Evolutionary conservation across 176 grass and related monocot genomes (phyloP), one percentile per base, ranked within the genome.

Genomic region (Poa annua): DNA sequence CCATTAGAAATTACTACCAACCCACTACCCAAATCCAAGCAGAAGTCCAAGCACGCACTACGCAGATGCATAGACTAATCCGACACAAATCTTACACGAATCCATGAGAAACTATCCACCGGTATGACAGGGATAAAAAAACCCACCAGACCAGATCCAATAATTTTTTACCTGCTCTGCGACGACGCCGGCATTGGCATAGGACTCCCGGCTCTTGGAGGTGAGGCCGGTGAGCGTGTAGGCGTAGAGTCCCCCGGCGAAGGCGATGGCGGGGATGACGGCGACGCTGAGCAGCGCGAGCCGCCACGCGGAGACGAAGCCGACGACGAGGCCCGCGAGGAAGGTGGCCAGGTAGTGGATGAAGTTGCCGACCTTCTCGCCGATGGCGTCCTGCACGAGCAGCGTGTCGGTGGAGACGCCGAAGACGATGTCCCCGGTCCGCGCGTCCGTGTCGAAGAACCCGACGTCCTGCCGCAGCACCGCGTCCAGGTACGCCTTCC

Each of bases 351-450:
- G 82, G 84, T 99, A 99, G 81, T 96, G 93, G 34, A 99, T 94
- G 80, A 96, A 99, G 85, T 99, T 96, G 55, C 97, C 97, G 7
- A 99, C 93, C 91, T 96, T 99, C 87, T 99, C 97, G 35, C 97
- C 91, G 62, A 99, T 94, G 81, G 97, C 93, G 21, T 99, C 97
- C 85, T 99, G 97, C 73, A 99, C 91, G 11, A 99, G 89, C 70
- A 99, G 89, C 47, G 93, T 96, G 76, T 99, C 97, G 33, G 93
- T 99, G 67, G 97, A 96, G 52, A 99, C 85, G 17, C 91, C 89
- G 84, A 96, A 99, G 57, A 99, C 93, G 67, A 99, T 99, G 88
- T 99, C 93, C 0, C 93, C 97, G 6, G 93, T 99, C 36, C 97
- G 91, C 39, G 91, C 93, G 77, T 99, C 93, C 14, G 97, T 99